phyloP scores from a whole-genome alignment of 768 basidiomycete species.

The Boletus insuetus region DNA sequence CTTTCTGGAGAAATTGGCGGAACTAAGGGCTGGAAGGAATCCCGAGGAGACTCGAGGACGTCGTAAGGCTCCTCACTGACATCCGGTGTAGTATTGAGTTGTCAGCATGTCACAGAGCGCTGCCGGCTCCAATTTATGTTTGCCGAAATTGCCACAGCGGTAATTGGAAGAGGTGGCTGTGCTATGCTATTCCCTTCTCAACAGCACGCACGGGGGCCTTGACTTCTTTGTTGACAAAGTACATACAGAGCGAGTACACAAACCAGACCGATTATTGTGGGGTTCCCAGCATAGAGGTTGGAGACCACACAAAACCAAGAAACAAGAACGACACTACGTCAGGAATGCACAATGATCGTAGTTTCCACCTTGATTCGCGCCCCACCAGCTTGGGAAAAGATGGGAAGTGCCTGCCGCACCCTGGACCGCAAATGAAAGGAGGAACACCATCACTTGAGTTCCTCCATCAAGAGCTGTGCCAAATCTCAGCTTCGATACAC shows the following conservation, averaged over 20 bases:
- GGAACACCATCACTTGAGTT: slow-evolving; percentile 52
- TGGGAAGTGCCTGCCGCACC: slow-evolving; percentile 49
- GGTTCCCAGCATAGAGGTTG: not conserved
- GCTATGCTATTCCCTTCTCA: too few species aligned
- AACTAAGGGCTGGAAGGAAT: too few species aligned
- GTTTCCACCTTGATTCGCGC: slow-evolving; percentile 51
- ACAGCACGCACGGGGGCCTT: too few species aligned
- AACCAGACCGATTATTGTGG: not conserved
- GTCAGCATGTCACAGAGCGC: too few species aligned
- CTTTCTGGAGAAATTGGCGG: too few species aligned
- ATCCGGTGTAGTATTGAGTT: too few species aligned
- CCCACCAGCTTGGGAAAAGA: slow-evolving; percentile 57
- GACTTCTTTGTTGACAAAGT: too few species aligned
- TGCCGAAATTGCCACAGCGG: too few species aligned
- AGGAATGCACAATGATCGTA: slow-evolving; percentile 28
- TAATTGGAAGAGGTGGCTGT: too few species aligned
- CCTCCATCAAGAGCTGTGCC: slow-evolving; percentile 36
- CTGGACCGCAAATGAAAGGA: slow-evolving; percentile 49
- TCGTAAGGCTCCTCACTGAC: too few species aligned
- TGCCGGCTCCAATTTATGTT: too few species aligned
- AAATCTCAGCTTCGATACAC: not conserved
- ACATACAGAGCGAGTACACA: not conserved
- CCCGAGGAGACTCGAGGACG: too few species aligned
- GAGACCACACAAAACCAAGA: not conserved
- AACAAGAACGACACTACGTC: slow-evolving; percentile 6